Percentiles rank a stretch among this genome's conserved stretches.
phyloP scores from a whole-genome alignment of 768 basidiomycete genomes.

The Favolaschia claudopus region DNA sequence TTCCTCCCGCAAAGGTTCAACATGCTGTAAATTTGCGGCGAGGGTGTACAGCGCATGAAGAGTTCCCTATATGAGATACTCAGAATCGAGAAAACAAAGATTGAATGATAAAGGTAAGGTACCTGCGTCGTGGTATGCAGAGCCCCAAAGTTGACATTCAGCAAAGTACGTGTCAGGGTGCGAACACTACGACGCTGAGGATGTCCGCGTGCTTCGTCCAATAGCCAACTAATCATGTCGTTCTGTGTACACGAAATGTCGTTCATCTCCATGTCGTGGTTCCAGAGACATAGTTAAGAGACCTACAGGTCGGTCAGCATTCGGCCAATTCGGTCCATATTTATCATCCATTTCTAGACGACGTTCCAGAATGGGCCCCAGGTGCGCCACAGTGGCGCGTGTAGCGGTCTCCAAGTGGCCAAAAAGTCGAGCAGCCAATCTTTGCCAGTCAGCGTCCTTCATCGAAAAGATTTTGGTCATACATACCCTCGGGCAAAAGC shows the following conservation, averaged over 20 bases:
- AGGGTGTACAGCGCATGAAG: conserved; percentile 34
- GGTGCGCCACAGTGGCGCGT: not conserved
- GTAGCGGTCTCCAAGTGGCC: conserved; percentile 5
- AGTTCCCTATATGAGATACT: not conserved
- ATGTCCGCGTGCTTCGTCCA: conserved; percentile 27
- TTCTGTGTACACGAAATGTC: too few relatives aligned
- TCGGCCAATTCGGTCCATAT: conserved; percentile 18
- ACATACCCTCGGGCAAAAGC: conserved; percentile 16
- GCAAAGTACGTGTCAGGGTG: conserved; percentile 14
- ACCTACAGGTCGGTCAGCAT: conserved; percentile 13
- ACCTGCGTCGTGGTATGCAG: conserved; percentile 25
- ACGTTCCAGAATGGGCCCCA: conserved; percentile 13
- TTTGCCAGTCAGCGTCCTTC: not conserved
- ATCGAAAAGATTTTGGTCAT: too few relatives aligned
- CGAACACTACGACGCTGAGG: conserved; percentile 5
- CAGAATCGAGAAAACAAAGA: too few relatives aligned
- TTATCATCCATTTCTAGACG: conserved; percentile 24
- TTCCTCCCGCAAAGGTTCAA: conserved; percentile 38
- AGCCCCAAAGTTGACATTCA: conserved; percentile 36
- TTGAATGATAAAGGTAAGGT: not conserved
- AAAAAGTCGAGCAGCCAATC: conserved; percentile 8
- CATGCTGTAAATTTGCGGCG: conserved; percentile 35
- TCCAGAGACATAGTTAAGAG: not conserved
- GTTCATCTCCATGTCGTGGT: conserved; percentile 11
- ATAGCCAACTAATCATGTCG: conserved; percentile 46